These are phyloP conservation scores for Aeschynomene evenia DNA, from an alignment of 306 rosid genomes.

Conservation along the genomic window DNA sequence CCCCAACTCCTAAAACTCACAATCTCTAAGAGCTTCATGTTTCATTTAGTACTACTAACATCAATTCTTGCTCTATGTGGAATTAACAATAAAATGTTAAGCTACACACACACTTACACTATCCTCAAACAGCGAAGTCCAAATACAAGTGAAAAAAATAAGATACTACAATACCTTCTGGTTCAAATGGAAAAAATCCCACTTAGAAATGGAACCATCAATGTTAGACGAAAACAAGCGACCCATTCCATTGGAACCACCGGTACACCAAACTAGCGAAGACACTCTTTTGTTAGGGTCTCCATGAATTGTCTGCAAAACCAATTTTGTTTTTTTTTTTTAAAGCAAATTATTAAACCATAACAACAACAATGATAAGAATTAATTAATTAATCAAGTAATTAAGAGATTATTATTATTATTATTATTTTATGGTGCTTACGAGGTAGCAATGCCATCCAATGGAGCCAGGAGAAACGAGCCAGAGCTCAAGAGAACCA, in stretches of 20 bases:
- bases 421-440: too few relatives aligned
- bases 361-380: neutral
- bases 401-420: neutral
- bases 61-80: neutral
- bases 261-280: constrained; percentile 80
- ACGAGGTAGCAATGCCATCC: constrained; percentile 99
- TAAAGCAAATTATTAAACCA: too few relatives aligned
- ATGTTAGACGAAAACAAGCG: constrained; percentile 83
- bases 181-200: constrained; percentile 80
- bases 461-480: constrained; percentile 90
- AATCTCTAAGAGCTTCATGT: neutral
- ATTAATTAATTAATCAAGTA: too few relatives aligned
- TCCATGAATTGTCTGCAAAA: constrained; percentile 69
- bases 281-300: constrained; percentile 62
- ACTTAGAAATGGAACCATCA: constrained; percentile 71
- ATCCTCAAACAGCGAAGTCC: neutral
- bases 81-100: too few relatives aligned
- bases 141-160: neutral
- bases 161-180: constrained; percentile 55
- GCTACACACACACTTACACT: too few relatives aligned
- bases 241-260: constrained; percentile 54
- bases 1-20: too few relatives aligned
- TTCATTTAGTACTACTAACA: neutral
- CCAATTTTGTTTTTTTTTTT: too few relatives aligned
- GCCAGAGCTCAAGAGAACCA: constrained; percentile 92